Conservation (phyloP, 2,329 filamentous ascomycete genomes). For the Aureobasidium uvarum region DNA sequence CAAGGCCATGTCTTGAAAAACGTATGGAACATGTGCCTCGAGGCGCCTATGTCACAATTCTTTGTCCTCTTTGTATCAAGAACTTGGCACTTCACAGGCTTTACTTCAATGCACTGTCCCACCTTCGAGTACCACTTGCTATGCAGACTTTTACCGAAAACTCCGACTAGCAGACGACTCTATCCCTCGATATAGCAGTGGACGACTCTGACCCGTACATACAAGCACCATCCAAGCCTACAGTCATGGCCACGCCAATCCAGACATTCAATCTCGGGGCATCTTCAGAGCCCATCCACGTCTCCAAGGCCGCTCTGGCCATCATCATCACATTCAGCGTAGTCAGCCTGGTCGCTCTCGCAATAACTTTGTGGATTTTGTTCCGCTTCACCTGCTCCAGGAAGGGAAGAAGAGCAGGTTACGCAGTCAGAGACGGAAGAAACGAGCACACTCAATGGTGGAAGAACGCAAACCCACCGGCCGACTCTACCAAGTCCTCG, state of each 20-base stretch:
- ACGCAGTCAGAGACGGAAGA: conserved; percentile 17
- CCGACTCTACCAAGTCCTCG: neutral
- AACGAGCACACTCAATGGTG: conserved; percentile 26
- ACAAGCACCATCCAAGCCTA: neutral
- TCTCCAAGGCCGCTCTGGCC: conserved; percentile 26
- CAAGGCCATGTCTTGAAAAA: neutral
- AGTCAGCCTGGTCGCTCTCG: conserved; percentile 23
- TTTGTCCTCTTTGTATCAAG: neutral
- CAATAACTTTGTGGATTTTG: conserved; percentile 25
- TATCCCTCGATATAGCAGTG: neutral
- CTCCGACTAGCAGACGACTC: neutral
- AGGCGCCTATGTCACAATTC: conserved; percentile 1
- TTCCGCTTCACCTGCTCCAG: conserved; percentile 27
- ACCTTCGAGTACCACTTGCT: neutral
- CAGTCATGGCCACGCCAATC: neutral
- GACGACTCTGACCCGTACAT: neutral
- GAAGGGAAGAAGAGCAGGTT: conserved; percentile 20
- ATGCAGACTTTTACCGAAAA: neutral
- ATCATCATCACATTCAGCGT: conserved; percentile 26
- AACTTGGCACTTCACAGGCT: neutral
- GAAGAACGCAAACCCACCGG: conserved; percentile 25
- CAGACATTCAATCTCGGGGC: neutral
- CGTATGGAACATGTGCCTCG: neutral
- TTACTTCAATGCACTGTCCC: neutral
- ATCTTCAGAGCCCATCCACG: conserved; percentile 13